These are phyloP conservation scores for Vickermania spadyakhi DNA, from an alignment of 208 protist genomes.

Conservation along the genomic window DNA sequence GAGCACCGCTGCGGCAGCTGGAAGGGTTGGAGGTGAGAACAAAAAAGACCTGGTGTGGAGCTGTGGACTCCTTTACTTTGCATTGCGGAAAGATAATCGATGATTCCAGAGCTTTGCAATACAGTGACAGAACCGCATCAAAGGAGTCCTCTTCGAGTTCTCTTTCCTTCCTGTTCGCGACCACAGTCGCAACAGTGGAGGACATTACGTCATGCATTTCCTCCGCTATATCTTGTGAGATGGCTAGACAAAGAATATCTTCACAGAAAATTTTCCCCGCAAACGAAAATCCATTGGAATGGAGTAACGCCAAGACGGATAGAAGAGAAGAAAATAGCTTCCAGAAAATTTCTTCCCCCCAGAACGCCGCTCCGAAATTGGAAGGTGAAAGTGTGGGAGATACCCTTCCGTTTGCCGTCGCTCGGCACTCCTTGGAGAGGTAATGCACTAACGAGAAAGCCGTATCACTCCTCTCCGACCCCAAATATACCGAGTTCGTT, in stretches of 20 bases:
- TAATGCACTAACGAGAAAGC: neutral
- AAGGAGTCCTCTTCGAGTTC: too few species aligned
- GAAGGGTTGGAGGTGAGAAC: neutral
- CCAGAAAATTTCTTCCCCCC: slow-evolving; percentile 76
- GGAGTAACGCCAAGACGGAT: slow-evolving; percentile 45
- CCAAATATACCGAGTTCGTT: neutral
- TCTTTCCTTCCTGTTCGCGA: too few species aligned
- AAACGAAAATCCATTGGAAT: slow-evolving; percentile 56
- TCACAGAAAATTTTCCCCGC: slow-evolving; percentile 37
- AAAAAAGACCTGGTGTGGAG: neutral
- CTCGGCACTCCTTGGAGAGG: too few species aligned
- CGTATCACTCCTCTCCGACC: too few species aligned
- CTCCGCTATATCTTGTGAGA: slow-evolving; percentile 14
- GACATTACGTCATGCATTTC: slow-evolving; percentile 7
- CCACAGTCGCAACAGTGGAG: neutral
- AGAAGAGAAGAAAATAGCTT: slow-evolving; percentile 51
- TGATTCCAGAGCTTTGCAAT: neutral
- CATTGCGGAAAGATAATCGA: neutral
- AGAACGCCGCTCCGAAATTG: slow-evolving; percentile 35
- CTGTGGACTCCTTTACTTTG: neutral
- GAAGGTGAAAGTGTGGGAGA: too few species aligned
- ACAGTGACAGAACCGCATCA: neutral
- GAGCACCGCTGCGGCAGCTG: neutral
- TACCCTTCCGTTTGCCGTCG: too few species aligned
- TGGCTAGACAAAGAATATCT: slow-evolving; percentile 64